Base-by-base conservation (phyloP, 2,329 filamentous ascomycete species). In the Neofusicoccum laricinum region DNA sequence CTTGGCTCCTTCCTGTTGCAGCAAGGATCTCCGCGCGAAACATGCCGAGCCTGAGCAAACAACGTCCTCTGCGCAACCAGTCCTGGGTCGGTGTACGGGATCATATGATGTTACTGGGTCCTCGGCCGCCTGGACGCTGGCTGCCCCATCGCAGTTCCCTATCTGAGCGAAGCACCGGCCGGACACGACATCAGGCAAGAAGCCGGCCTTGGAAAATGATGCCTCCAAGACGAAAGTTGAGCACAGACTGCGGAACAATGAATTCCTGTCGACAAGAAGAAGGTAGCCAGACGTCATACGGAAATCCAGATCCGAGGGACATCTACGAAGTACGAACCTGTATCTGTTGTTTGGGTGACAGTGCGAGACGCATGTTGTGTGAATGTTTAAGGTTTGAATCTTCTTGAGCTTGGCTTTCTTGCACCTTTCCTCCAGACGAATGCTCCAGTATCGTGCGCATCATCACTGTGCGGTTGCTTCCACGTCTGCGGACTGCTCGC, bases 1-100 rank as follows among this genome's bases (percentile, higher is more conserved):
- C 53, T 58, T 58, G 53, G 53, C 53, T 58, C 53, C 53, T 58
- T 58, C 53, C 53, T 34, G 0, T 58, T 58, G n/a, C 14, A 43
- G 55, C 55, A 59, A 46, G 55, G 55, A 59, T 59, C 25, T n/a
- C 12, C 30, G 30, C 21, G n/a, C 21, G 17, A 6, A 14, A 21
- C n/a, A 14, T 15, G 14, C 50, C n/a, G 40, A 58, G 53, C 25
- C 25, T 46, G 25, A 59, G 2, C 55, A 46, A 34, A 46, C 55
- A 57, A 43, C 51, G 38, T 21, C 14, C 38, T 14, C 34, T 57
- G 51, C 36, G 55, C 55, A 19, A 34, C 40, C 25, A 8, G 25
- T 21, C 41, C 55, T 59, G 55, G 46, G 25, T 59, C 41, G 55
- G 38, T 46, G 40, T 45, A 34, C 11, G 15, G 25, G 30, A 59